Conservation (phyloP, 495 filamentous ascomycete species). For the Aspergillus biplanus region DNA sequence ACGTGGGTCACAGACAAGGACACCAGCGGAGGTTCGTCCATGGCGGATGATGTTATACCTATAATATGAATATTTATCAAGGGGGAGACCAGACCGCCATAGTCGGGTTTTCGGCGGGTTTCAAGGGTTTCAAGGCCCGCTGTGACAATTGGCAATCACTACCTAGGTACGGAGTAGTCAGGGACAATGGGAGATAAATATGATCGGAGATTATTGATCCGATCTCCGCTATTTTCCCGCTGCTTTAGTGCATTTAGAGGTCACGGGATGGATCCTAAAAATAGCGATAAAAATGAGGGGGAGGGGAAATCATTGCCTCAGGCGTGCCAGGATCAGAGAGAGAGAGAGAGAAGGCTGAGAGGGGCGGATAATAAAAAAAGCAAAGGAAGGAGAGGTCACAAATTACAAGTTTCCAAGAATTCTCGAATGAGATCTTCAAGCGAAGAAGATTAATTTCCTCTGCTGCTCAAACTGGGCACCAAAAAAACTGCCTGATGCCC, state of each 20-base stretch:
- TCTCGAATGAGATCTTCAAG: slow-evolving; percentile 7
- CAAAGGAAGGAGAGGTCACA: neutral
- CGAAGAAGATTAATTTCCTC: slow-evolving; percentile 12
- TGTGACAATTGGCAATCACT: neutral
- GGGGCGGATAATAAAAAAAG: neutral
- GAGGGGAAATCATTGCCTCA: slow-evolving; percentile 25
- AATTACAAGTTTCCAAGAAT: neutral
- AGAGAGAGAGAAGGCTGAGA: neutral
- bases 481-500: slow-evolving; percentile 8
- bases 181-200: neutral
- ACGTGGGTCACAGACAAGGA: slow-evolving; percentile 95
- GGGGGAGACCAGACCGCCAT: neutral
- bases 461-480: slow-evolving; percentile 6
- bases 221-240: slow-evolving; percentile 11
- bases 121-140: neutral
- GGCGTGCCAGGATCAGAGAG: slow-evolving; percentile 1
- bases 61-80: slow-evolving; percentile 2
- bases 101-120: slow-evolving; percentile 4
- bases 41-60: slow-evolving; percentile 44
- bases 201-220: slow-evolving; percentile 8
- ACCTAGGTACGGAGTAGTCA: neutral
- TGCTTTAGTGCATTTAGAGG: slow-evolving; percentile 25
- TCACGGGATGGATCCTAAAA: slow-evolving; percentile 3
- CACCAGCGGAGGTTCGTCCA: slow-evolving; percentile 75
- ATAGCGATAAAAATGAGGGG: slow-evolving; percentile 27